These are phyloP conservation scores for Mycosphaerelloides madeirae DNA, from an alignment of 2,329 filamentous ascomycete genomes.

Conservation along the genomic window DNA sequence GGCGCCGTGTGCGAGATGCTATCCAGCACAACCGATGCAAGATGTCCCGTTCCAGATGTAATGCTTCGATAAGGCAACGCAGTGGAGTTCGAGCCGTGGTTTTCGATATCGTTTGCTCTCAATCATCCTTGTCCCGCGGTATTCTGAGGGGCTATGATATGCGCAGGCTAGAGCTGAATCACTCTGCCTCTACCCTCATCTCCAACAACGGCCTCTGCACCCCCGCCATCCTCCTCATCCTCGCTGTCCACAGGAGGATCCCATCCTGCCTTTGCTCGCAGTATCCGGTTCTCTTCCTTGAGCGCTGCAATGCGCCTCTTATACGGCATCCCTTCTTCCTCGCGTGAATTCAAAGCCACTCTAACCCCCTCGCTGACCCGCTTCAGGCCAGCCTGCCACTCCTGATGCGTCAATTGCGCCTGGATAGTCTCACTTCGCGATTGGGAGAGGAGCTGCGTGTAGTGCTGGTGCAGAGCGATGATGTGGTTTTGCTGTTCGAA, in stretches of 20 bases:
- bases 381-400: conserved; percentile 45
- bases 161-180: neutral
- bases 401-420: conserved; percentile 44
- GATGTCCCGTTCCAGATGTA: too few species aligned
- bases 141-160: neutral
- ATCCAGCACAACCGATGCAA: too few species aligned
- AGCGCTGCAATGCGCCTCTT: conserved; percentile 38
- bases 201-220: conserved; percentile 12
- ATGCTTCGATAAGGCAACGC: too few species aligned
- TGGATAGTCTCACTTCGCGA: conserved; percentile 43
- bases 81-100: too few species aligned
- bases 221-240: conserved; percentile 38
- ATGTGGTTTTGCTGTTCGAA: conserved; percentile 42
- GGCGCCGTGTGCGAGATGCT: too few species aligned
- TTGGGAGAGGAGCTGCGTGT: conserved; percentile 41
- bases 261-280: conserved; percentile 45
- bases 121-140: too few species aligned
- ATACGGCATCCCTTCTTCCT: conserved; percentile 35
- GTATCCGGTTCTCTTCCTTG: conserved; percentile 46
- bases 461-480: conserved; percentile 45
- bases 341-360: conserved; percentile 36
- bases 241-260: conserved; percentile 36
- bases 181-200: conserved; percentile 1
- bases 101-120: too few species aligned
- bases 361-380: conserved; percentile 41